Conservation (phyloP, 2,329 filamentous ascomycete genomes). For the Ceratocystis alfenasii region DNA sequence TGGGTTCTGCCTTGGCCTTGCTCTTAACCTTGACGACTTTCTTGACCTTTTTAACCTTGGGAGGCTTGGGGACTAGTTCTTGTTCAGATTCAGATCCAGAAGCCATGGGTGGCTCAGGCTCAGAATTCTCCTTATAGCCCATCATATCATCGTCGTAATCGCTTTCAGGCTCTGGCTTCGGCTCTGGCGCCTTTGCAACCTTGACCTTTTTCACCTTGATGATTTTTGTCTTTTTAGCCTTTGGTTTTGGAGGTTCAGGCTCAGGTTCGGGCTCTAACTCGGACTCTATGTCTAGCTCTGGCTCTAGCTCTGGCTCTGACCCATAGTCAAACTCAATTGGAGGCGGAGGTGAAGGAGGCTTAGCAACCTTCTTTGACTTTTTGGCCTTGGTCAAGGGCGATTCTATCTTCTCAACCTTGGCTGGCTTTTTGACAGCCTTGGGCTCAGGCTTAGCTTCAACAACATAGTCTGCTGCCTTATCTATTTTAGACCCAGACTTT, state of each 20-base stretch:
- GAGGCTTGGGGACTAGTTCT: slow-evolving; percentile 25
- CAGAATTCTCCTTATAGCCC: slow-evolving; percentile 10
- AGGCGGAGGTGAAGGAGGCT: slow-evolving; percentile 24
- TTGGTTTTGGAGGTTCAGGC: slow-evolving; percentile 9
- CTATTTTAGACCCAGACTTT: slow-evolving; percentile 6
- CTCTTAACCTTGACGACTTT: slow-evolving; percentile 22
- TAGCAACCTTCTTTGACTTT: slow-evolving; percentile 12
- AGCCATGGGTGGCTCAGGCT: neutral
- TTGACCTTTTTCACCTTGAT: slow-evolving; percentile 13
- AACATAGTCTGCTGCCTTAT: neutral
- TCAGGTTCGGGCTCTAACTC: slow-evolving; percentile 25
- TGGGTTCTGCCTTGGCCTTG: slow-evolving; percentile 23
- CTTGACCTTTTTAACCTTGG: slow-evolving; percentile 21
- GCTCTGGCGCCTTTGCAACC: slow-evolving; percentile 11
- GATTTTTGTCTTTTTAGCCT: slow-evolving; percentile 6
- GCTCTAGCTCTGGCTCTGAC: neutral
- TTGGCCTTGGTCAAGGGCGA: slow-evolving; percentile 5
- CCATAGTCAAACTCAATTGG: neutral
- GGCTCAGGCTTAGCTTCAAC: neutral
- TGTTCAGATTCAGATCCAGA: slow-evolving; percentile 11
- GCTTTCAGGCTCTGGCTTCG: slow-evolving; percentile 12
- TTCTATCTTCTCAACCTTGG: slow-evolving; percentile 12
- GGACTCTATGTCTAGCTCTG: slow-evolving; percentile 14
- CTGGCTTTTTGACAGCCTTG: slow-evolving; percentile 14
- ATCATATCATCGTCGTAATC: slow-evolving; percentile 3